Percentiles rank a stretch among this genome's conserved stretches.
Conservation (phyloP, 345 rosid genomes). For the Citrus sp. region DNA sequence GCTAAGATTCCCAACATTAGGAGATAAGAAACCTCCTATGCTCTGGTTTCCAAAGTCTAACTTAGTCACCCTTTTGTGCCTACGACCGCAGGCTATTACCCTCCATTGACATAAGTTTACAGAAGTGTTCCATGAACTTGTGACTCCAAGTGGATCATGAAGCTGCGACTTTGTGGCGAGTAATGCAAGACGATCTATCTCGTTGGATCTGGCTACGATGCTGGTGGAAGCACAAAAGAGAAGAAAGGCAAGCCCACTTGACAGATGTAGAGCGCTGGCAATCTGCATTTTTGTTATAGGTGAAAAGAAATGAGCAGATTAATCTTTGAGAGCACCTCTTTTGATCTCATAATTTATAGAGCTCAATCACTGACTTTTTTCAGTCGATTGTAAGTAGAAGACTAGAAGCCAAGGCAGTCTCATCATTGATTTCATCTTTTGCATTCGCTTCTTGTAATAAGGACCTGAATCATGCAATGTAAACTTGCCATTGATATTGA, state of each 20-base stretch:
- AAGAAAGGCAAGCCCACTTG: background rate
- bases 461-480: too few relatives aligned
- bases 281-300: background rate
- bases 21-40: background rate
- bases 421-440: too few relatives aligned
- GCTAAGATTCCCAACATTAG: background rate
- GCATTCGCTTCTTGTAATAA: too few relatives aligned
- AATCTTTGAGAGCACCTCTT: background rate
- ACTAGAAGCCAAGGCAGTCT: too few relatives aligned
- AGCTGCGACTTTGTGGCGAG: background rate
- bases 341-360: background rate
- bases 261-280: background rate
- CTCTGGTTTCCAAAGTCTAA: background rate
- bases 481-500: too few relatives aligned
- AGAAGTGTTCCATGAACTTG: background rate
- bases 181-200: background rate
- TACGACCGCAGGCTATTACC: background rate
- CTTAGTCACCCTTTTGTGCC: background rate
- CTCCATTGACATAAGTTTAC: background rate
- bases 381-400: too few relatives aligned
- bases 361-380: too few relatives aligned
- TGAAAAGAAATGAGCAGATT: background rate
- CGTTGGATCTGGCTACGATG: background rate
- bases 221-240: too few relatives aligned
- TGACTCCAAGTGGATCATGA: background rate